A percentile compares a stretch with the other conserved stretches of the same genome.
Conservation (phyloP, 2,329 filamentous ascomycete species). For the Nemania serpens region DNA sequence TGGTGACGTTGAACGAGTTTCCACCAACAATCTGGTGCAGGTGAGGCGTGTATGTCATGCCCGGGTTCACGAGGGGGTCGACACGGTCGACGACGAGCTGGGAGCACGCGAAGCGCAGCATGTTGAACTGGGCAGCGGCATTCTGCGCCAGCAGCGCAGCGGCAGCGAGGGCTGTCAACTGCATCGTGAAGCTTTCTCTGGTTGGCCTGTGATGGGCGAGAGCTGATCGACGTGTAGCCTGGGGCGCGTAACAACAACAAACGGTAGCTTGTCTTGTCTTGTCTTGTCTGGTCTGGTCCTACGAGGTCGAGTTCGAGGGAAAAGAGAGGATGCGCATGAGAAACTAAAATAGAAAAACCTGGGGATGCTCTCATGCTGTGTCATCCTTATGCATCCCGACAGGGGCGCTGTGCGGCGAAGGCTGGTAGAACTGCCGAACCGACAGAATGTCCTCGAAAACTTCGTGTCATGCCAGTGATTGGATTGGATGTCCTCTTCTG, state of each 20-base stretch:
- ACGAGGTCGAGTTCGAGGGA: not conserved
- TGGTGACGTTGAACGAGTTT: constrained; percentile 51
- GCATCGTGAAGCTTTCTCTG: constrained; percentile 36
- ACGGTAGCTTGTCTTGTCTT: not conserved
- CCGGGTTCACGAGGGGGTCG: constrained; percentile 53
- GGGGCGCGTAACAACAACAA: not conserved
- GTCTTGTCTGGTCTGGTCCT: constrained; percentile 1
- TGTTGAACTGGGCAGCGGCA: constrained; percentile 44
- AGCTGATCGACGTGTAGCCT: constrained; percentile 4
- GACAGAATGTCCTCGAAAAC: constrained; percentile 31
- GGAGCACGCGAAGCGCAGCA: constrained; percentile 54
- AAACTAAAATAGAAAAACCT: constrained; percentile 32
- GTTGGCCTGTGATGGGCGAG: constrained; percentile 3
- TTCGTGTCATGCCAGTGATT: constrained; percentile 28
- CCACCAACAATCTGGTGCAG: constrained; percentile 54
- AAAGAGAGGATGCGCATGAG: constrained; percentile 27
- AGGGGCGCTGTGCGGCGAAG: constrained; percentile 24
- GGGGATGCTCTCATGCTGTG: constrained; percentile 29
- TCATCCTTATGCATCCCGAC: constrained; percentile 32
- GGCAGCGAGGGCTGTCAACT: constrained; percentile 42
- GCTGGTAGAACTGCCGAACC: constrained; percentile 37
- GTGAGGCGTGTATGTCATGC: constrained; percentile 50
- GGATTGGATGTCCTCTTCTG: constrained; percentile 33
- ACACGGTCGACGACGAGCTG: constrained; percentile 53
- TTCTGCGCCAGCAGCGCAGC: constrained; percentile 40